Evolutionary conservation across 169 alveolate species (phyloP), one percentile per base, ranked within the genome.

Genomic region (Plasmodium sp.): DNA sequence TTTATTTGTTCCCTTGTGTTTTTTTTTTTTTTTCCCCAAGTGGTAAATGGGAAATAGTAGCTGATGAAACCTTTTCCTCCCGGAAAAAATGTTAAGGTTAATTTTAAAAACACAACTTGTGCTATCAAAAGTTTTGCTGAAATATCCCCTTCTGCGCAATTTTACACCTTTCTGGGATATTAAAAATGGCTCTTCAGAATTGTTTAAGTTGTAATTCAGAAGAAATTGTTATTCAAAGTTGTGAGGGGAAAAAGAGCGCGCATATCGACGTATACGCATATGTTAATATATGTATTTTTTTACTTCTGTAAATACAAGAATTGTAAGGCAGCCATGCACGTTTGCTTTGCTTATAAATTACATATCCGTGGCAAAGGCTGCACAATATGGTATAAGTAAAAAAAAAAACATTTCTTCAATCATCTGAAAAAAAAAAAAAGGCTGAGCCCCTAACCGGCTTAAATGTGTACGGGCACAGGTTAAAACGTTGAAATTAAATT

Each of bases 391-490:
- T 62, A 27, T n/a, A 62, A 22, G 1, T n/a, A 62, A 62, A 62
- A 27, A 62, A n/a, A 62, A 62, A 62, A 62, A n/a, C 54, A 79
- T 39, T 79, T 33, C 7, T 79, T 79, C 56, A 12, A 79, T 48
- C 22, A 79, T 79, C 71, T 79, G 22, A 10, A 3, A 79, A 43
- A 79, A 43, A 41, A 41, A 18, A 79, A 41, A 79, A n/a, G 34
- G 34, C 31, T 62, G 31, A 62, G 27, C 31, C 9, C 36, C 31
- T 79, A 41, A 31, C 14, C 3, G 9, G 45, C 22, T 27, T 79
- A 79, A 41, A 31, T 79, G 84, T 79, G 62, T 79, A 79, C 27
- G 84, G 84, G 56, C 33, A 39, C 33, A 79, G 67, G 33, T 39
- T 41, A 22, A 62, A n/a, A 10, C 31, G 56, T 27, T 39, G 72